Evolutionary conservation across 1,139 yeast genomes (phyloP).

Genomic region (Magnusiomyces suaveolens): DNA sequence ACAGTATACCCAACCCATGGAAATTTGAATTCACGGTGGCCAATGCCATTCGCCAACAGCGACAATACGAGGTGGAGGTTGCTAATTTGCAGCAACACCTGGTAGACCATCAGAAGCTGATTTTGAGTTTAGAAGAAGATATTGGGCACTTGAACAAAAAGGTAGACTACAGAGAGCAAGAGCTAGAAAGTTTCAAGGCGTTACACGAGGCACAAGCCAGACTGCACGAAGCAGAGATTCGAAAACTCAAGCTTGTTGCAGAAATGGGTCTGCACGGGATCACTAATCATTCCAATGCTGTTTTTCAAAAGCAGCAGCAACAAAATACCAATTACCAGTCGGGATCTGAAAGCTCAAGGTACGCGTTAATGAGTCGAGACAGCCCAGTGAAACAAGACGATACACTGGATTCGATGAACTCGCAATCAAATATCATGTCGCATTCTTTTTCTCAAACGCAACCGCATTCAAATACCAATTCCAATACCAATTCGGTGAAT

Average conservation of each 20-base stretch:
- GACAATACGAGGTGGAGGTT: neutral
- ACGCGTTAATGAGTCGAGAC: neutral
- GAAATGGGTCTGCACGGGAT: neutral
- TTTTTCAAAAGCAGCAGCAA: neutral
- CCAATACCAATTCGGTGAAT: neutral
- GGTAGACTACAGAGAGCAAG: neutral
- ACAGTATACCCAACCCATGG: neutral
- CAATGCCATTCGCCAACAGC: neutral
- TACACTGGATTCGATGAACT: neutral
- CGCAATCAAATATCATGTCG: neutral
- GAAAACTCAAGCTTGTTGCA: neutral
- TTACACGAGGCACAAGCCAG: neutral
- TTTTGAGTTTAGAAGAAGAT: neutral
- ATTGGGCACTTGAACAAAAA: neutral
- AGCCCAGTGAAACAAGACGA: neutral
- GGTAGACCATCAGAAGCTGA: neutral
- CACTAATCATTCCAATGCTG: neutral
- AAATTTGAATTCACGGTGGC: neutral
- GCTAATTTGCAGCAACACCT: neutral
- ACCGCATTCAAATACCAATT: neutral
- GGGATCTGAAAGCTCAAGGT: neutral
- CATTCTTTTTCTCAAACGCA: neutral
- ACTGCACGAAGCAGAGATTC: neutral
- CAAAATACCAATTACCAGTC: neutral
- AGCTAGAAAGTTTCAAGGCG: neutral